Evolutionary conservation across 495 filamentous ascomycete species (phyloP), one percentile per base, ranked within the genome.

Genomic region (Penicillium herquei): DNA sequence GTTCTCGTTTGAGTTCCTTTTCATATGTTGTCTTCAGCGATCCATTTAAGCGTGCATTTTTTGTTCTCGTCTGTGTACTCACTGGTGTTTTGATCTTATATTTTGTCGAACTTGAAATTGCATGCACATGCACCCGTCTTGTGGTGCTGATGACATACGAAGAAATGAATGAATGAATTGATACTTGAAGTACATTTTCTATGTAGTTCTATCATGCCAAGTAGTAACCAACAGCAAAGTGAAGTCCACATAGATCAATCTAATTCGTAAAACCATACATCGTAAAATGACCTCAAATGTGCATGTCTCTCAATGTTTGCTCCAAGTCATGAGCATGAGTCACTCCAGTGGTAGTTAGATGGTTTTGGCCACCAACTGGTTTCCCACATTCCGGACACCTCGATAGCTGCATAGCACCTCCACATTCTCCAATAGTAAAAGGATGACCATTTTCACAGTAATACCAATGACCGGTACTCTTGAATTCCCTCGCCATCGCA

Each of bases 391-490:
- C 51, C 18, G 51, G 51, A 21, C 51, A 53, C 11, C 26, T 44
- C 10, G 51, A 39, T 21, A 44, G 16, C 17, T 63, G 35, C 57
- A 63, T 60, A 35, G 57, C 53, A 49, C 49, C 53, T 21, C 61
- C 57, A 16, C 61, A 60, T 18, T 60, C 61, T 31, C 61, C 50
- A 41, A 63, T 57, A 4, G 61, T 54, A 53, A 55, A 47, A 12
- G 54, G 57, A 50, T 63, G 57, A 18, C 57, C 57, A 13, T 63
- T 63, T 7, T 43, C 43, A 16, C 53, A 60, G 33, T 63, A 57
- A 34, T 63, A 63, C 57, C 53, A 63, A 40, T 63, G 61, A 8
- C 61, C 50, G 41, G 61, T 52, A 11, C 39, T 34, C 10, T 11
- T n/a, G 21, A 52, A 52, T 3, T 52, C 49, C 13, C 9, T 34